Evolutionary conservation across 345 rosid genomes (phyloP).

Genomic region (Populus euphratica): DNA sequence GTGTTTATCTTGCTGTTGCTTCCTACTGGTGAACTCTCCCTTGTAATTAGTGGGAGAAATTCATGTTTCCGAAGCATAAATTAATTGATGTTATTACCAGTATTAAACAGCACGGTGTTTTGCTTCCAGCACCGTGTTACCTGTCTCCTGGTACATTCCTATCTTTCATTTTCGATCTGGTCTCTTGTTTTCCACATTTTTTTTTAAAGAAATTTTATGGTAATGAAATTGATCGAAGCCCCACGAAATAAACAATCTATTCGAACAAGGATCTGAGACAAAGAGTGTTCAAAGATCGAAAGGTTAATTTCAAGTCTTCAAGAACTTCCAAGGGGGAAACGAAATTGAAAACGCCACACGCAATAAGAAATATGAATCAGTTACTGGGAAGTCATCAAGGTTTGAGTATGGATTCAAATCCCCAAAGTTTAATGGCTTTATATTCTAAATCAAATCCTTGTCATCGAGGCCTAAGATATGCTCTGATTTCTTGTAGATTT

Average conservation of each 20-base stretch:
- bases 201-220: background rate
- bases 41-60: conserved; percentile 20
- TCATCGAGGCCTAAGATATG: background rate
- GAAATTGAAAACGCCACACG: too few relatives aligned
- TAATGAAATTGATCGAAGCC: too few relatives aligned
- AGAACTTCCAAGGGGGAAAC: too few relatives aligned
- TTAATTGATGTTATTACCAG: conserved; percentile 18
- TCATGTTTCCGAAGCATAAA: conserved; percentile 51
- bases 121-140: conserved; percentile 24
- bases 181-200: background rate
- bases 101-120: conserved; percentile 37
- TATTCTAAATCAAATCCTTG: background rate
- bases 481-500: background rate
- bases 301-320: too few relatives aligned
- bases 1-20: conserved; percentile 19
- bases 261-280: too few relatives aligned
- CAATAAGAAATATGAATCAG: too few relatives aligned
- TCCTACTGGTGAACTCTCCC: conserved; percentile 42
- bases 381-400: too few relatives aligned
- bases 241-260: too few relatives aligned
- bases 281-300: too few relatives aligned
- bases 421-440: too few relatives aligned
- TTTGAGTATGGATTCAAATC: too few relatives aligned
- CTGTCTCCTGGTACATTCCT: conserved; percentile 44
- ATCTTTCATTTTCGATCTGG: background rate